These are phyloP conservation scores for Oxyria digyna DNA, from an alignment of 148 eudicot species.

Conservation along the genomic window DNA sequence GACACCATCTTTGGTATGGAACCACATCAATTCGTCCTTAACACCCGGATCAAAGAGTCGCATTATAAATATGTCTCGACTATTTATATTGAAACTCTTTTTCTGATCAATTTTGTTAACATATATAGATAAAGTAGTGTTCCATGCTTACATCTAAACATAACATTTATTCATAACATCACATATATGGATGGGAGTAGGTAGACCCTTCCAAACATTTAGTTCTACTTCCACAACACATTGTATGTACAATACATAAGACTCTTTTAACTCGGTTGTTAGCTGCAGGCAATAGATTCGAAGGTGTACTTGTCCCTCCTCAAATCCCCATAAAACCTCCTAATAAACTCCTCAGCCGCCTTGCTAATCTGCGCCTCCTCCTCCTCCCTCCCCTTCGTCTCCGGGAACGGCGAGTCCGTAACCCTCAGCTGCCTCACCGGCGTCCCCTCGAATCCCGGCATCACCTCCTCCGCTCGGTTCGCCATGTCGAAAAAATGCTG, in stretches of 20 bases:
- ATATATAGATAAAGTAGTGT: no score
- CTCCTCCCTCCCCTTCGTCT: conserved; percentile 24
- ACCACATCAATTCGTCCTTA: no score
- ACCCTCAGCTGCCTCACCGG: conserved; percentile 45
- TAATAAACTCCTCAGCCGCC: conserved; percentile 69
- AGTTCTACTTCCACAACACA: not conserved
- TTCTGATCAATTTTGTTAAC: no score
- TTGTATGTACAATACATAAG: not conserved
- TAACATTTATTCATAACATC: not conserved
- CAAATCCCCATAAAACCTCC: conserved; percentile 46
- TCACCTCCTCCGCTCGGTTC: conserved; percentile 11
- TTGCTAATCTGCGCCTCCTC: conserved; percentile 33
- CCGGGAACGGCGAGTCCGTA: conserved; percentile 65
- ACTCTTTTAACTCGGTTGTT: no score
- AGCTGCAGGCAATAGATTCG: conserved; percentile 14
- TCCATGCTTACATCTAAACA: not conserved
- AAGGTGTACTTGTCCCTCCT: conserved; percentile 35
- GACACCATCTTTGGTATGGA: no score
- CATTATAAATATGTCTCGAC: no score
- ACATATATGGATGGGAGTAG: not conserved
- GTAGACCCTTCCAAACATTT: not conserved
- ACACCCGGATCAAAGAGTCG: no score
- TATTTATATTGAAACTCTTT: no score
- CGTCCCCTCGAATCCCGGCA: conserved; percentile 44
- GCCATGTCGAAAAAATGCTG: conserved; percentile 34